Percentiles rank a stretch among this genome's conserved stretches.
Evolutionary conservation across 257 asterid genomes (phyloP).

Genomic region (Solanum sparsipilum): DNA sequence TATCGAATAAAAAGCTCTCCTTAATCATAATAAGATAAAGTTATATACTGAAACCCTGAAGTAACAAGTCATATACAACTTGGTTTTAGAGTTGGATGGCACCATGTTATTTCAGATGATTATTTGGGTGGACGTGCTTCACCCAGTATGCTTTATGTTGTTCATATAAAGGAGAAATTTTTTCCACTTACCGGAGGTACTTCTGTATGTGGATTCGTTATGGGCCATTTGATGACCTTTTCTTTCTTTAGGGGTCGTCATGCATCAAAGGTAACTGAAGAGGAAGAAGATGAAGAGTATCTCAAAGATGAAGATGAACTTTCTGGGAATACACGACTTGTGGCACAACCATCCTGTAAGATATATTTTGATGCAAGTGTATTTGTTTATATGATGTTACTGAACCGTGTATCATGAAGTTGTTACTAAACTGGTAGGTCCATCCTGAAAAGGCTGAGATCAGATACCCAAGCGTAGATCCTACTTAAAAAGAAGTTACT

Average conservation of each 20-base stretch:
- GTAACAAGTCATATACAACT: not conserved
- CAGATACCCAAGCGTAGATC: not conserved
- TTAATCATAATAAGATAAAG: not conserved
- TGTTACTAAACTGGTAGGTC: not conserved
- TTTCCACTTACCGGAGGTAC: not conserved
- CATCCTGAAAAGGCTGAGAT: not conserved
- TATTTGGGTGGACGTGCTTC: not conserved
- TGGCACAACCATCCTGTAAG: slow-evolving; percentile 97
- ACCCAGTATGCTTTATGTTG: not conserved
- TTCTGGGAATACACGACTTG: slow-evolving; percentile 78
- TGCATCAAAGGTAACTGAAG: slow-evolving; percentile 94
- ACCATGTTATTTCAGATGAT: not conserved
- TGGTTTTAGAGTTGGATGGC: not conserved
- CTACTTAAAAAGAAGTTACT: not conserved
- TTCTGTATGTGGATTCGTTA: not conserved
- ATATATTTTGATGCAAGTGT: not conserved
- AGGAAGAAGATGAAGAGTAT: slow-evolving; percentile 96
- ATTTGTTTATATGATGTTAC: not conserved
- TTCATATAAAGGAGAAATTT: not conserved
- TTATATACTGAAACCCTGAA: not conserved
- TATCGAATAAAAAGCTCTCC: not conserved
- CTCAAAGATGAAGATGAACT: slow-evolving; percentile 74
- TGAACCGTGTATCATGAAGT: not conserved
- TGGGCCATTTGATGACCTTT: not conserved
- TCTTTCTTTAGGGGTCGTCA: slow-evolving; percentile 79